These are phyloP conservation scores for Xerocomellus amylosporus DNA, from an alignment of 768 basidiomycete species.

Conservation along the genomic window DNA sequence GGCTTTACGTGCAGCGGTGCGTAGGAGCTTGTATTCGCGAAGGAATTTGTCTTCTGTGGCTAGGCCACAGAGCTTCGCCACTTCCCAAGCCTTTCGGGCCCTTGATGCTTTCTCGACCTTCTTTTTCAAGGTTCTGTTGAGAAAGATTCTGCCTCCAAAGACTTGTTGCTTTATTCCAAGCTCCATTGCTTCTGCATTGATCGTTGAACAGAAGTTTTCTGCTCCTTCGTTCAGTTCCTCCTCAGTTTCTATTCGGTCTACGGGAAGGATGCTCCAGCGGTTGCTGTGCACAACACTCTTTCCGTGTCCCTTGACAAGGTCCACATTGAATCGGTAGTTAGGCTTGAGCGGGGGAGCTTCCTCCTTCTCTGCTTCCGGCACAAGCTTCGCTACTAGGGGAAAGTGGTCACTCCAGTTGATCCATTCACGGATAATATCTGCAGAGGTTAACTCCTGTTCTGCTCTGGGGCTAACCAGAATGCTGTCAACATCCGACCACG, in stretches of 20 bases:
- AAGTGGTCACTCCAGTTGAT: background rate
- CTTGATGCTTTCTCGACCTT: background rate
- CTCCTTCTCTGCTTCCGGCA: background rate
- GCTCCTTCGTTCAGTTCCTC: background rate
- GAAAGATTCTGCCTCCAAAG: background rate
- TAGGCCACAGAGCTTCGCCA: background rate
- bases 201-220: background rate
- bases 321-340: background rate
- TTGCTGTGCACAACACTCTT: background rate
- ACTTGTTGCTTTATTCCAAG: background rate
- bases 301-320: background rate
- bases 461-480: background rate
- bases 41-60: background rate
- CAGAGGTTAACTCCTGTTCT: background rate
- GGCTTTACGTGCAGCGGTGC: background rate
- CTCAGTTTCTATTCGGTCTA: background rate
- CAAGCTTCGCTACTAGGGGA: background rate
- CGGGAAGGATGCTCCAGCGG: background rate
- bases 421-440: background rate
- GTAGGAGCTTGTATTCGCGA: background rate
- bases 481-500: background rate
- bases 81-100: background rate
- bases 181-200: background rate
- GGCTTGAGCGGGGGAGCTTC: background rate
- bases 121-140: background rate